Evolutionary conservation across 1,284 basidiomycete genomes (phyloP).

Genomic region (Tremellales sp.): DNA sequence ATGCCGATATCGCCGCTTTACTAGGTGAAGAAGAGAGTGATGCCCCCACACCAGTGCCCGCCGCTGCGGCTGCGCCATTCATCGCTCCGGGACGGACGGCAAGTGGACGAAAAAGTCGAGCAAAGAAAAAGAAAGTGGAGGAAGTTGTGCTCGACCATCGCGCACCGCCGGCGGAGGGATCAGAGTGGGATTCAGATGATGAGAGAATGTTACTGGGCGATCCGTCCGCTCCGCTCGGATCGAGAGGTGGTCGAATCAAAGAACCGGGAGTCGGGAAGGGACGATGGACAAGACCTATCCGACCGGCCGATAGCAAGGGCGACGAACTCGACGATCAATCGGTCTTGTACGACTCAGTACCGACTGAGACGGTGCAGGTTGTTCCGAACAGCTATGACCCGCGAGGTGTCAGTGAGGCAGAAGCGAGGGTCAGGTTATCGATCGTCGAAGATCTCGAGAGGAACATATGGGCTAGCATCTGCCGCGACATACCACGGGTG

Average conservation of each 20-base stretch:
- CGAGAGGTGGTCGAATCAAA: too few relatives aligned
- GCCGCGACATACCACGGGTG: constrained; percentile 77
- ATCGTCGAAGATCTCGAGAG: constrained; percentile 73
- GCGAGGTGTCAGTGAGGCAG: constrained; percentile 35
- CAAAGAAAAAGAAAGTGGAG: constrained; percentile 14
- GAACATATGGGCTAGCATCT: constrained; percentile 82
- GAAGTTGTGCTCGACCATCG: constrained; percentile 1
- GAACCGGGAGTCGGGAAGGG: constrained; percentile 41
- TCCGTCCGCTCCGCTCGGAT: too few relatives aligned
- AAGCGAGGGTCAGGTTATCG: constrained; percentile 33
- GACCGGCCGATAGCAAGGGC: constrained; percentile 22
- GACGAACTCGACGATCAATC: constrained; percentile 16
- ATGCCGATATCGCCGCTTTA: constrained; percentile 39
- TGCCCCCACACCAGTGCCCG: background rate
- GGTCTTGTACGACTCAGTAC: background rate
- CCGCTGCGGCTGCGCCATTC: background rate
- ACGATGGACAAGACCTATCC: constrained; percentile 32
- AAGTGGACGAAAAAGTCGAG: constrained; percentile 14
- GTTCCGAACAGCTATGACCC: constrained; percentile 29
- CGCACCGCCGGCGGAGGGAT: background rate
- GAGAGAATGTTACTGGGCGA: too few relatives aligned
- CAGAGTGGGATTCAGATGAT: constrained; percentile 14
- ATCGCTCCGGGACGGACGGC: background rate
- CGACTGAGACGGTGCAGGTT: background rate
- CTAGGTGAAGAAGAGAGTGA: constrained; percentile 16